These are phyloP conservation scores for Coemansia sp. DNA, from an alignment of 192 early-diverging fungal genomes.

Conservation along the genomic window DNA sequence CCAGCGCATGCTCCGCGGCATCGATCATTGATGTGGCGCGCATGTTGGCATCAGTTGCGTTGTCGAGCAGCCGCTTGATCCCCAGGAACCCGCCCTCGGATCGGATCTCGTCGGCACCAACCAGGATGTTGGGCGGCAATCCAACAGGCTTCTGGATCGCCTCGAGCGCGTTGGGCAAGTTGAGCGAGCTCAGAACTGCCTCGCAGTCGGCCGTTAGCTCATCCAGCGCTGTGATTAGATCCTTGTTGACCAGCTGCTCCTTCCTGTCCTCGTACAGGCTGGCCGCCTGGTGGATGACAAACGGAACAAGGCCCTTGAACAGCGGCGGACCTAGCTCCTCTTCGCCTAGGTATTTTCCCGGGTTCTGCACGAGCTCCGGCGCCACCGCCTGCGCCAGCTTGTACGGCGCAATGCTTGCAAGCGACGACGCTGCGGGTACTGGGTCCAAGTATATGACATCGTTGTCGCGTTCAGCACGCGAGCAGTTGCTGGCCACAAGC, in stretches of 20 bases:
- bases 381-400: slow-evolving; percentile 74
- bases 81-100: slow-evolving; percentile 67
- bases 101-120: slow-evolving; percentile 75
- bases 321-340: slow-evolving; percentile 76
- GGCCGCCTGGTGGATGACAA: slow-evolving; percentile 88
- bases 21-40: slow-evolving; percentile 61
- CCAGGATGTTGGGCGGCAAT: slow-evolving; percentile 69
- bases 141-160: slow-evolving; percentile 76
- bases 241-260: slow-evolving; percentile 72
- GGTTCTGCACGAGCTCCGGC: slow-evolving; percentile 63
- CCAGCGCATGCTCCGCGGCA: slow-evolving; percentile 50
- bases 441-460: slow-evolving; percentile 87
- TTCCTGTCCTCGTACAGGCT: slow-evolving; percentile 85
- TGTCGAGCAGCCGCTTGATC: slow-evolving; percentile 66
- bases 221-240: slow-evolving; percentile 64
- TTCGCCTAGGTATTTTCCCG: slow-evolving; percentile 66
- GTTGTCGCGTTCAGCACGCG: slow-evolving; percentile 83
- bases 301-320: slow-evolving; percentile 84
- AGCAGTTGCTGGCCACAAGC: slow-evolving; percentile 55
- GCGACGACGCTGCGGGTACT: slow-evolving; percentile 64
- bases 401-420: slow-evolving; percentile 65
- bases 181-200: slow-evolving; percentile 69
- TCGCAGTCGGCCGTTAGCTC: slow-evolving; percentile 72
- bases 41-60: slow-evolving; percentile 60
- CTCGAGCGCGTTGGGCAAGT: slow-evolving; percentile 71